Conservation (phyloP, 2,329 filamentous ascomycete genomes). For the Fusarium luffae region DNA sequence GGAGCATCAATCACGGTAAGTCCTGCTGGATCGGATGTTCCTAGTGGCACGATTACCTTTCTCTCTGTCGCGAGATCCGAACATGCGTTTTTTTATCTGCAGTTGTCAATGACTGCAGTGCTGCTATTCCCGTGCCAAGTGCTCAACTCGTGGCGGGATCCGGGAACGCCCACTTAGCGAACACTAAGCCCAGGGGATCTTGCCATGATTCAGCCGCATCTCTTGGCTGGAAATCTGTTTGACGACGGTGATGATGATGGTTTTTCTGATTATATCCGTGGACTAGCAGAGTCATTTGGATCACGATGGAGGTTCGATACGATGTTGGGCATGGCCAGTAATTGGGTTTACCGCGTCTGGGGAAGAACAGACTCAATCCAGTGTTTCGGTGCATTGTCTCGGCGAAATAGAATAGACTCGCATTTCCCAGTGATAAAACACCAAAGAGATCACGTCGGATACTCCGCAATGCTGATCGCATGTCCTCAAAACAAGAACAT, state of each 20-base stretch:
- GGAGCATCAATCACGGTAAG: background rate
- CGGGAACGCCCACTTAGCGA: background rate
- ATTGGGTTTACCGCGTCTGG: background rate
- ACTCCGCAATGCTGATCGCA: background rate
- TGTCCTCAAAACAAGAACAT: background rate
- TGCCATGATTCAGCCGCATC: conserved; percentile 29
- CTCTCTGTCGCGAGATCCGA: background rate
- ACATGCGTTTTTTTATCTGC: background rate
- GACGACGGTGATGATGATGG: background rate
- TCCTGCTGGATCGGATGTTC: background rate
- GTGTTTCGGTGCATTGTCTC: background rate
- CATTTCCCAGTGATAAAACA: background rate
- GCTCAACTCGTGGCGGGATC: background rate
- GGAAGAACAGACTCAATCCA: background rate
- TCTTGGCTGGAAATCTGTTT: conserved; percentile 17
- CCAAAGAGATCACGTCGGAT: background rate
- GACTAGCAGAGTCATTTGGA: background rate
- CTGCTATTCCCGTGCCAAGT: conserved; percentile 25
- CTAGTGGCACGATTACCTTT: background rate
- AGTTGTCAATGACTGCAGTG: background rate
- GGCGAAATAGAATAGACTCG: background rate
- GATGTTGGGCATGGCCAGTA: background rate
- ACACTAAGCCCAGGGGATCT: conserved; percentile 1
- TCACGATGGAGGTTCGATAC: background rate
- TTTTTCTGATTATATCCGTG: background rate